A percentile compares a stretch with the other conserved stretches of the same genome.
Conservation (phyloP, 2,329 filamentous ascomycete species). For the Rachicladosporium sp. region DNA sequence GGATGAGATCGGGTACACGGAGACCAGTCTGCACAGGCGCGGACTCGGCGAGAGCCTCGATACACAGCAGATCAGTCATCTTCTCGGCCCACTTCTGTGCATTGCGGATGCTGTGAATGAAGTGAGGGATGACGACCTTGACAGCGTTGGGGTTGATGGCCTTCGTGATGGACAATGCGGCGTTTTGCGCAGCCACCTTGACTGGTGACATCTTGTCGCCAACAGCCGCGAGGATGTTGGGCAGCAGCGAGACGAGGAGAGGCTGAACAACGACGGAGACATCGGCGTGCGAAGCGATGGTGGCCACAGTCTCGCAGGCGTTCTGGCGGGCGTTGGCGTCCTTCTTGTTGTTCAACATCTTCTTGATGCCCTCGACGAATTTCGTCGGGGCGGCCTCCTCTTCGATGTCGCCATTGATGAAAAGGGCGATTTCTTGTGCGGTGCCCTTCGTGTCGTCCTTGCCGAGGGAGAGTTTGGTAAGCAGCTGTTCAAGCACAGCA, state of each 20-base stretch:
- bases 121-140: slow-evolving; percentile 75
- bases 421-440: slow-evolving; percentile 75
- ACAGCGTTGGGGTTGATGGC: slow-evolving; percentile 88
- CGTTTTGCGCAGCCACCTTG: slow-evolving; percentile 78
- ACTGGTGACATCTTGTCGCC: slow-evolving; percentile 94
- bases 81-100: slow-evolving; percentile 99
- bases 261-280: slow-evolving; percentile 83
- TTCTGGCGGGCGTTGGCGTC: slow-evolving; percentile 76
- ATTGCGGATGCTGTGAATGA: slow-evolving; percentile 77
- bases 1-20: slow-evolving; percentile 88
- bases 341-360: slow-evolving; percentile 89
- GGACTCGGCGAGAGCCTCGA: slow-evolving; percentile 71
- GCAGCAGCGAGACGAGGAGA: slow-evolving; percentile 76
- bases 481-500: slow-evolving; percentile 78
- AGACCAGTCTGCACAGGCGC: slow-evolving; percentile 75
- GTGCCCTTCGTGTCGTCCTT: slow-evolving; percentile 72
- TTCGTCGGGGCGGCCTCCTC: slow-evolving; percentile 80
- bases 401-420: slow-evolving; percentile 95
- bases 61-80: slow-evolving; percentile 85
- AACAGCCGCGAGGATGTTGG: slow-evolving; percentile 65
- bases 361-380: slow-evolving; percentile 76
- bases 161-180: slow-evolving; percentile 74
- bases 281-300: slow-evolving; percentile 74
- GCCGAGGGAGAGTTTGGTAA: slow-evolving; percentile 84
- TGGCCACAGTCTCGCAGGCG: slow-evolving; percentile 67